Base-by-base conservation (phyloP, 441 rosid species). In the Rhodomyrtus psidioides region DNA sequence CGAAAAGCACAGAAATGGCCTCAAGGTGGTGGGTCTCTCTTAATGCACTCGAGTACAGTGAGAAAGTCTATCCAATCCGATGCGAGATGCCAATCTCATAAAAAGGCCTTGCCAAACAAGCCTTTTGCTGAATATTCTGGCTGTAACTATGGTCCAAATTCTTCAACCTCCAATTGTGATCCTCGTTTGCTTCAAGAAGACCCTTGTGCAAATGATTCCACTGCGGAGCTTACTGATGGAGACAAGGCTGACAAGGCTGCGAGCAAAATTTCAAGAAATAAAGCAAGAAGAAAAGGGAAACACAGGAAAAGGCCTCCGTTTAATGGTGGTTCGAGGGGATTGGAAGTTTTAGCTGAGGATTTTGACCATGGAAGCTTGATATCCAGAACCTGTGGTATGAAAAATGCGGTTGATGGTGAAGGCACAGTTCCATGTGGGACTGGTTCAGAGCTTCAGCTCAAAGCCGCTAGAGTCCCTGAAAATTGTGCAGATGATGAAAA, bases 251-350 rank as follows among this genome's bases (percentile, higher is more conserved):
- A 90, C n/a, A 87, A 87, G 83, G 54, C 55, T 51, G 74, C 6
- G 4, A 88, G 85, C 86, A 91, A 88, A 87, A 88, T 57, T 79
- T 89, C 84, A 8, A 90, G 85, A 83, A 91, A 86, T 86, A 90
- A 90, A 86, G 60, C 88, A 62, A 89, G 89, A 87, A 92, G 84
- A 91, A 93, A 90, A 85, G 90, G 90, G 86, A 90, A 86, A 86
- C 91, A 85, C 46, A 89, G 88, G 82, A 89, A 87, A 86, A 91
- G 88, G 83, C 76, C 82, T 88, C 79, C 85, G 28, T 55, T 75
- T 84, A 84, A 87, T 84, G 53, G 74, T 83, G 86, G 83, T 46
- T 88, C 86, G 16, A 74, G 83, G 6, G 89, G 83, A 70, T 86
- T 89, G 44, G 90, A 89, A 87, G 70, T 82, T 87, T 86, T 84